A percentile compares a stretch with the other conserved stretches of the same genome.
Conservation (phyloP, 768 basidiomycete species). For the Tylopilus felleus region DNA sequence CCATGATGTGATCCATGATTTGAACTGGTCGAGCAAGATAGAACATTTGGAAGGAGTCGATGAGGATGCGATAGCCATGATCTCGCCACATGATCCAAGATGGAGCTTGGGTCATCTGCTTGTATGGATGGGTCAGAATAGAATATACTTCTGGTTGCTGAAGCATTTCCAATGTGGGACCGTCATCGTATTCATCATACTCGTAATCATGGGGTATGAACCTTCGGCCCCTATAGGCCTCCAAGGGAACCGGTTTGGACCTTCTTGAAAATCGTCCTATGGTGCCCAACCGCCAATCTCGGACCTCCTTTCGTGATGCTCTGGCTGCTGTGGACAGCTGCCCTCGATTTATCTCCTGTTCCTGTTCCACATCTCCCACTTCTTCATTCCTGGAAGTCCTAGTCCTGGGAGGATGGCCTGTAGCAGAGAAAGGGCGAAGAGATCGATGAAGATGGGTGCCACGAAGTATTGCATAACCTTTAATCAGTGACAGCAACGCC, state of each 20-base stretch:
- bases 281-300: neutral
- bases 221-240: neutral
- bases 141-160: conserved; percentile 1
- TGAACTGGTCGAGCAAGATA: neutral
- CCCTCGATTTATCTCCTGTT: too few relatives aligned
- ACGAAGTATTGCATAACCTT: neutral
- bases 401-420: too few relatives aligned
- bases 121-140: neutral
- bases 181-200: conserved; percentile 9
- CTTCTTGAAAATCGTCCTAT: neutral
- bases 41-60: conserved; percentile 6
- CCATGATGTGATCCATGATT: neutral
- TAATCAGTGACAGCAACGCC: too few relatives aligned
- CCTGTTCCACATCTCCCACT: too few relatives aligned
- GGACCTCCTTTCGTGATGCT: neutral
- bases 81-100: conserved; percentile 10
- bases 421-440: too few relatives aligned
- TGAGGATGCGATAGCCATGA: conserved; percentile 6
- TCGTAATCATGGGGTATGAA: neutral
- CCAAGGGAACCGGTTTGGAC: neutral
- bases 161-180: conserved; percentile 8
- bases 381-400: too few relatives aligned
- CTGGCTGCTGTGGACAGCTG: neutral
- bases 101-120: neutral
- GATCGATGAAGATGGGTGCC: too few relatives aligned